phyloP scores from a whole-genome alignment of 495 filamentous ascomycete species.

The Penicillium longicatenatum region DNA sequence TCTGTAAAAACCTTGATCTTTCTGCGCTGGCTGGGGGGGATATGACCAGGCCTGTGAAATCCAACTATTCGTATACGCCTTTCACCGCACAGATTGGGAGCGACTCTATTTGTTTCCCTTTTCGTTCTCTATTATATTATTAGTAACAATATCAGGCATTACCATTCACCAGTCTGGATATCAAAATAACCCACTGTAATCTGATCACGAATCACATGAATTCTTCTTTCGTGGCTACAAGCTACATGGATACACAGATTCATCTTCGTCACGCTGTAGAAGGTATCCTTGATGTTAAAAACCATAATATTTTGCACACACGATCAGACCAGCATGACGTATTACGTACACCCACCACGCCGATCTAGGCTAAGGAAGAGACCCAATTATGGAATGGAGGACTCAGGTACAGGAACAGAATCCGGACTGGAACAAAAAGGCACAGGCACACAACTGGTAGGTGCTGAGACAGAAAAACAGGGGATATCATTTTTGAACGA shows the following conservation, averaged over 20 bases:
- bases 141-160: constrained; percentile 9
- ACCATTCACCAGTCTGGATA: neutral
- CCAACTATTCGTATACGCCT: constrained; percentile 3
- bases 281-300: neutral
- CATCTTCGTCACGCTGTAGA: neutral
- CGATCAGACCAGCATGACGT: neutral
- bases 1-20: neutral
- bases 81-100: neutral
- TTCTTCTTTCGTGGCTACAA: neutral
- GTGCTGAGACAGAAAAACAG: neutral
- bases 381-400: neutral
- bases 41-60: neutral
- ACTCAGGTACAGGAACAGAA: neutral
- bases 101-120: neutral
- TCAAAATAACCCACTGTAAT: neutral
- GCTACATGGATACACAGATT: neutral
- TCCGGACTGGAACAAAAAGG: neutral
- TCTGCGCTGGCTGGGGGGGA: neutral
- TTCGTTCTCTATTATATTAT: constrained; percentile 10
- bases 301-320: neutral
- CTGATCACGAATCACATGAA: neutral
- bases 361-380: neutral
- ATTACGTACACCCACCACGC: neutral
- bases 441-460: neutral
- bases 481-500: constrained; percentile 19